Conservation (phyloP, 2,329 filamentous ascomycete species). For the Alternaria tenuissima region DNA sequence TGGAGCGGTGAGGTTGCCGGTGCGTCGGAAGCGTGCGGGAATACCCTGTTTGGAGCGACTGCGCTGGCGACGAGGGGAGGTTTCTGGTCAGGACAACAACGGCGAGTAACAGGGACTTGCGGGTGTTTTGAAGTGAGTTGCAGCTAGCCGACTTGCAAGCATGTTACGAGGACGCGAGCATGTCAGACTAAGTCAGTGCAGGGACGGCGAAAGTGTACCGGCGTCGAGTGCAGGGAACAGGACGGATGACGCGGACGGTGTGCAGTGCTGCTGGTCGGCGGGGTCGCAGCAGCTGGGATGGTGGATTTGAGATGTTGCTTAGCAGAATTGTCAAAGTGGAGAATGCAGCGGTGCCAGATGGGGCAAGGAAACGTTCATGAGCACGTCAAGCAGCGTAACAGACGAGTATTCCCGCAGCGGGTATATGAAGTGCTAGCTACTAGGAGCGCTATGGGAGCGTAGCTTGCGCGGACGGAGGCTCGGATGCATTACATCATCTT, state of each 20-base stretch:
- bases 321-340: background rate
- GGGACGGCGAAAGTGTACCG: conserved; percentile 24
- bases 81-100: conserved; percentile 33
- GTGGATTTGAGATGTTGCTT: background rate
- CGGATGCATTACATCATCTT: conserved; percentile 41
- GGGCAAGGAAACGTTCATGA: background rate
- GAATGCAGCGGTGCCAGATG: background rate
- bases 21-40: conserved; percentile 44
- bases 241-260: conserved; percentile 41
- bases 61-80: conserved; percentile 35
- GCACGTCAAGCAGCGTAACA: conserved; percentile 14
- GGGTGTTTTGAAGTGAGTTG: conserved; percentile 36
- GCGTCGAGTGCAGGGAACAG: conserved; percentile 29
- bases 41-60: conserved; percentile 39
- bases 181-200: conserved; percentile 28
- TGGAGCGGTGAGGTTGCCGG: conserved; percentile 41
- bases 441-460: background rate
- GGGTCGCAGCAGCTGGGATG: conserved; percentile 23
- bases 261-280: conserved; percentile 22
- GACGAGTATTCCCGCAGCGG: conserved; percentile 15
- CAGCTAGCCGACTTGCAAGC: conserved; percentile 27
- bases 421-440: conserved; percentile 4
- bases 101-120: conserved; percentile 38
- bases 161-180: conserved; percentile 22
- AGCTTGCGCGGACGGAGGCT: conserved; percentile 23